These are phyloP conservation scores for Pseudotsuga menziesii DNA, from an alignment of 75 land plant species.

Conservation along the genomic window DNA sequence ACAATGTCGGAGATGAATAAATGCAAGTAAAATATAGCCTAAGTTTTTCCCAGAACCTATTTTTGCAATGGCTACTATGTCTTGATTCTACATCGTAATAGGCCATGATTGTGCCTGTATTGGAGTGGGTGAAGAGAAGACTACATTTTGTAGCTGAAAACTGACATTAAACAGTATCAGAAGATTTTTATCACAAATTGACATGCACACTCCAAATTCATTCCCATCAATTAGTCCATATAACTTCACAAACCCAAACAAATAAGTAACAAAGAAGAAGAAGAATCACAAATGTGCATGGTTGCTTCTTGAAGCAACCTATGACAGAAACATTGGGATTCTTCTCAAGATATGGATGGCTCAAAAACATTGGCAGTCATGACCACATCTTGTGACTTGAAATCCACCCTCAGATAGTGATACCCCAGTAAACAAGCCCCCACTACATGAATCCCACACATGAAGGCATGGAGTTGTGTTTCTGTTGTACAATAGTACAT, in stretches of 20 bases:
- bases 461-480: slow-evolving; percentile 35
- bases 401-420: slow-evolving; percentile 52
- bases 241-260: background rate
- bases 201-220: background rate
- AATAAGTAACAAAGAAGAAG: slow-evolving; percentile 11
- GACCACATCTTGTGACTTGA: slow-evolving; percentile 35
- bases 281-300: slow-evolving; percentile 40
- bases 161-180: slow-evolving; percentile 8
- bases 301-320: slow-evolving; percentile 65
- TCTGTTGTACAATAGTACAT: slow-evolving; percentile 62
- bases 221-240: background rate
- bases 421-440: slow-evolving; percentile 60
- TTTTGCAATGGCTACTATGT: slow-evolving; percentile 78
- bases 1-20: slow-evolving; percentile 44
- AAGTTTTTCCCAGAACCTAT: slow-evolving; percentile 86
- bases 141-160: slow-evolving; percentile 57
- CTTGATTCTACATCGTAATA: slow-evolving; percentile 52
- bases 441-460: slow-evolving; percentile 53
- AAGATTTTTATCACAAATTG: background rate
- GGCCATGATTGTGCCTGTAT: slow-evolving; percentile 90
- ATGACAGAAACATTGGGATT: slow-evolving; percentile 1
- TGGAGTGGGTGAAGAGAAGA: slow-evolving; percentile 68
- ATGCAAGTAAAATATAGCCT: slow-evolving; percentile 67
- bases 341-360: too few species aligned
- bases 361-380: too few species aligned